phyloP scores from a whole-genome alignment of 495 filamentous ascomycete genomes.

The Melanomma pulvis-pyrius region DNA sequence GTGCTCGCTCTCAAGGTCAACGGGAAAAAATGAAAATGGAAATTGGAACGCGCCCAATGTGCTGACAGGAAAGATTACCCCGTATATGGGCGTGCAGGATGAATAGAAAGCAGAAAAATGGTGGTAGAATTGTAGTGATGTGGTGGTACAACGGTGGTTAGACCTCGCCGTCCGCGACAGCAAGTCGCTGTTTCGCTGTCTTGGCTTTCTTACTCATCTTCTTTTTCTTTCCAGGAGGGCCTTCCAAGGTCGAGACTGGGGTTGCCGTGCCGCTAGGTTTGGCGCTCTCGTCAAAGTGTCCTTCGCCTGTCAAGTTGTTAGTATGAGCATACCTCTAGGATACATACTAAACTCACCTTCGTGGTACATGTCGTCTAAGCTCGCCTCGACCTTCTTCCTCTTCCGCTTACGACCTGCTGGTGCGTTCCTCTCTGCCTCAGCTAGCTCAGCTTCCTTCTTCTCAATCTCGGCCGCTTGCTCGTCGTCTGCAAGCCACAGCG shows the following conservation, averaged over 20 bases:
- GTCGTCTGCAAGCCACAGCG: constrained; percentile 94
- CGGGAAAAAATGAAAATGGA: neutral
- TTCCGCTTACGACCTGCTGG: constrained; percentile 65
- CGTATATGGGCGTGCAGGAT: no score
- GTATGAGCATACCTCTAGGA: constrained; percentile 19
- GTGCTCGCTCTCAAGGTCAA: neutral
- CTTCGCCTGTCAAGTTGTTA: constrained; percentile 67
- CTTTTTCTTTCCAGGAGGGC: constrained; percentile 59
- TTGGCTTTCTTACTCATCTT: constrained; percentile 79
- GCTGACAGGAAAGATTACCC: neutral
- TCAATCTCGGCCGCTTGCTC: constrained; percentile 92
- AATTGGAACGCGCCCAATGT: neutral
- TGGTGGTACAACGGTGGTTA: constrained; percentile 2
- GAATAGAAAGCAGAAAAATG: constrained; percentile 3
- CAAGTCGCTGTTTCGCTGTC: constrained; percentile 84
- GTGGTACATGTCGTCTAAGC: constrained; percentile 96
- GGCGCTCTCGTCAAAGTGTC: constrained; percentile 79
- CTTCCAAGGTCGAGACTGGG: constrained; percentile 59
- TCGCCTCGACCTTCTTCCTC: constrained; percentile 60
- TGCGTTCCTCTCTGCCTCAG: constrained; percentile 59
- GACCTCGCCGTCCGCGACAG: constrained; percentile 74
- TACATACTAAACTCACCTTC: constrained; percentile 71
- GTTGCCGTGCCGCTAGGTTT: constrained; percentile 85
- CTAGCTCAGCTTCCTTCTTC: constrained; percentile 79
- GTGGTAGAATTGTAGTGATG: neutral